Evolutionary conservation across 768 basidiomycete genomes (phyloP).

Genomic region (Tephrocybe rancida): DNA sequence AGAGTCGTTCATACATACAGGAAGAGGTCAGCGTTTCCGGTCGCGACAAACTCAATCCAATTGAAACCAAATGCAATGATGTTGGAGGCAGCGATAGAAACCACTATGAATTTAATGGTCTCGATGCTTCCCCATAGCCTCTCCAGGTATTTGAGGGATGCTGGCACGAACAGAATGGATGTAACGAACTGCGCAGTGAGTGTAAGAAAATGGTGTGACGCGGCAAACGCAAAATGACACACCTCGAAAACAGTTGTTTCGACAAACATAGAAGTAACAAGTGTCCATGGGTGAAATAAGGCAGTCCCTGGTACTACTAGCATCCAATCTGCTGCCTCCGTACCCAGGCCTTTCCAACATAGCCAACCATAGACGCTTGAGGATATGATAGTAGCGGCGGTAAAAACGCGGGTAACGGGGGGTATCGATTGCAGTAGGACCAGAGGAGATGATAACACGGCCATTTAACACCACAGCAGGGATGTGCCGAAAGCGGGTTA

Average conservation of each 20-base stretch:
- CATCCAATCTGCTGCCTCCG: conserved; percentile 61
- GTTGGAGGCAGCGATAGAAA: conserved; percentile 80
- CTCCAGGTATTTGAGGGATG: conserved; percentile 89
- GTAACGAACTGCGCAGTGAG: conserved; percentile 62
- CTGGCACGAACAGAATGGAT: conserved; percentile 76
- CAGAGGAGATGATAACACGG: conserved; percentile 72
- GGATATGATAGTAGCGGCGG: conserved; percentile 57
- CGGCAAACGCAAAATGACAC: conserved; percentile 28
- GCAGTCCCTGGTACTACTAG: conserved; percentile 81
- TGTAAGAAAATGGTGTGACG: conserved; percentile 7
- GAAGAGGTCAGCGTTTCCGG: conserved; percentile 74
- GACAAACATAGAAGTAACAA: conserved; percentile 86
- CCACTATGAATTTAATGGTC: conserved; percentile 81
- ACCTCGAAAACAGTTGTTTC: conserved; percentile 88
- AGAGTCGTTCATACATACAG: conserved; percentile 53
- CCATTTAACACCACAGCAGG: conserved; percentile 48
- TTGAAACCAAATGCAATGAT: conserved; percentile 86
- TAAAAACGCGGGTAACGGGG: conserved; percentile 76
- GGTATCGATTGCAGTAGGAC: conserved; percentile 73
- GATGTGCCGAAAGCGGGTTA: conserved; percentile 13
- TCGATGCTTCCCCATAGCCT: conserved; percentile 92
- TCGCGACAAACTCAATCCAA: conserved; percentile 80
- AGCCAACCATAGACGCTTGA: conserved; percentile 69
- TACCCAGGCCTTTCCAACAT: conserved; percentile 49
- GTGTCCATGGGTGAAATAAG: conserved; percentile 90